Conservation (phyloP, 331 rosid species). For the Spiraea crenata region DNA sequence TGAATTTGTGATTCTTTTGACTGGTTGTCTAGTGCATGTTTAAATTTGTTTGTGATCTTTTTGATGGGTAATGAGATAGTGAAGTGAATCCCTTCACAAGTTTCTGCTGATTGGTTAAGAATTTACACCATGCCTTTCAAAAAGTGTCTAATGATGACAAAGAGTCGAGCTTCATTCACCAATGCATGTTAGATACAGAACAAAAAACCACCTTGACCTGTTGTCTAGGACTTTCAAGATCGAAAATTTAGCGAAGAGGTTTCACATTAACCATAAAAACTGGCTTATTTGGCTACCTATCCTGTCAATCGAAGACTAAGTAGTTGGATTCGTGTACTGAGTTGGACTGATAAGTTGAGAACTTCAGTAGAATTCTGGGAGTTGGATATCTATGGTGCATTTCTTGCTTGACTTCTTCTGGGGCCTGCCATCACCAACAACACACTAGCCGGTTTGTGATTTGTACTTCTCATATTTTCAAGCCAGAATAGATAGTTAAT, state of each 20-base stretch:
- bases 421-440: background rate
- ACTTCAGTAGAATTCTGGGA: background rate
- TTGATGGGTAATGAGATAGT: too few species aligned
- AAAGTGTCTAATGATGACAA: background rate
- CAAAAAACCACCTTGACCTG: too few species aligned
- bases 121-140: too few species aligned
- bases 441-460: too few species aligned
- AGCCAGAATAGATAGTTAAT: background rate
- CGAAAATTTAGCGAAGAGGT: background rate
- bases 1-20: too few species aligned
- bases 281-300: background rate
- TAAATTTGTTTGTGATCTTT: too few species aligned
- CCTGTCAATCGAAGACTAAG: background rate
- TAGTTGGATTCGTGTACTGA: slow-evolving; percentile 3
- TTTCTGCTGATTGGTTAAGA: too few species aligned
- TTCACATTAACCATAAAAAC: background rate
- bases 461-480: too few species aligned
- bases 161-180: background rate
- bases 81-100: too few species aligned
- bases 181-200: too few species aligned
- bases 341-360: background rate
- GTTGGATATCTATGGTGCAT: background rate
- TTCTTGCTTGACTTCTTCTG: background rate
- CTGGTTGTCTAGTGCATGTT: too few species aligned
- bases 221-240: background rate